Conservation (phyloP, 2,329 filamentous ascomycete species). For the Colletotrichum trifolii region DNA sequence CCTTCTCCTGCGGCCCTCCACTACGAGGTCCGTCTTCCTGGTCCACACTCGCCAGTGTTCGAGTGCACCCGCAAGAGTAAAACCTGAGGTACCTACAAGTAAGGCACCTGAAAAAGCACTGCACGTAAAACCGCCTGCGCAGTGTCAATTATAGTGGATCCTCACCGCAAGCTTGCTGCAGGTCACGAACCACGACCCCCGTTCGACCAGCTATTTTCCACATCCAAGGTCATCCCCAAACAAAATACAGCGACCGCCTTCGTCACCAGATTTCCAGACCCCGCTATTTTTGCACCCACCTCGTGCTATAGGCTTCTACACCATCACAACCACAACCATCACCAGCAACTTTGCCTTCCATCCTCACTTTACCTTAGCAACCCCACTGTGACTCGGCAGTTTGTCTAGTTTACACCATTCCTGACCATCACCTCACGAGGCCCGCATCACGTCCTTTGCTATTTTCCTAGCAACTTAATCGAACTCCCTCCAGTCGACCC, state of each 20-base stretch:
- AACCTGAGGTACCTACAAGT: too few species aligned
- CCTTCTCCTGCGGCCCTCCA: conserved; percentile 5
- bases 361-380: not conserved
- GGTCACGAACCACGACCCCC: conserved; percentile 34
- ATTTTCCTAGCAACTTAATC: conserved; percentile 10
- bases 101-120: too few species aligned
- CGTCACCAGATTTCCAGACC: conserved; percentile 34
- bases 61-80: too few species aligned
- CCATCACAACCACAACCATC: not conserved
- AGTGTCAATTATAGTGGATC: too few species aligned
- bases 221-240: conserved; percentile 6
- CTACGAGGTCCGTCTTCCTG: conserved; percentile 5
- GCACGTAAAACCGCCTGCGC: too few species aligned
- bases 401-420: not conserved
- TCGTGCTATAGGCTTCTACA: not conserved
- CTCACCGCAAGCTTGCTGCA: not conserved
- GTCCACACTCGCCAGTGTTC: not conserved
- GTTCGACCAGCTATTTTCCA: not conserved
- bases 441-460: conserved; percentile 23
- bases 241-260: conserved; percentile 16
- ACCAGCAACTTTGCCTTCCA: not conserved
- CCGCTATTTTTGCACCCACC: conserved; percentile 30
- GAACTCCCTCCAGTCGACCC: not conserved
- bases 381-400: conserved; percentile 10
- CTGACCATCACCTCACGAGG: conserved; percentile 26